These are phyloP conservation scores for Solanum neorickii DNA, from an alignment of 257 asterid genomes.

Conservation along the genomic window DNA sequence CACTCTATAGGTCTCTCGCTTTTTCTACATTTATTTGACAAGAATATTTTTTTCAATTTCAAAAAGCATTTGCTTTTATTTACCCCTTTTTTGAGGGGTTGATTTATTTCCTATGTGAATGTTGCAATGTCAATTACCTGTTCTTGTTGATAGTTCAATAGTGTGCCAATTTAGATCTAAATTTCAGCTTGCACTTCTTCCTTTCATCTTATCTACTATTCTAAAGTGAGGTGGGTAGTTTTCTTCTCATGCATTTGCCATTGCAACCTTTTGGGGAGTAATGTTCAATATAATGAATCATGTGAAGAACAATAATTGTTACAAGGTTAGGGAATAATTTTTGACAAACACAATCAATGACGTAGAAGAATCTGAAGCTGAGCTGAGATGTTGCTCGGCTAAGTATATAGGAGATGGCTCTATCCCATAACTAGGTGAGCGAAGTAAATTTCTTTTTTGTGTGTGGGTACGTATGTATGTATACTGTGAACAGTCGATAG, in stretches of 20 bases:
- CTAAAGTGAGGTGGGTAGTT: background rate
- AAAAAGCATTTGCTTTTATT: background rate
- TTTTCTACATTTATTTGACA: background rate
- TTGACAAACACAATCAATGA: background rate
- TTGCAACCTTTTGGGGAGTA: background rate
- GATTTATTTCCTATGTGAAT: background rate
- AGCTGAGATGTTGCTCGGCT: background rate
- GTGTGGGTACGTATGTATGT: background rate
- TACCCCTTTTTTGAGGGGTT: background rate
- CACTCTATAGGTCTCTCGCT: background rate
- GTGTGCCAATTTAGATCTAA: background rate
- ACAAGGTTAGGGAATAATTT: background rate
- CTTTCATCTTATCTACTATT: background rate
- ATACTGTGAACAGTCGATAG: background rate
- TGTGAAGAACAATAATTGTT: background rate
- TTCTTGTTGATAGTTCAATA: background rate
- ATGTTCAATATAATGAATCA: background rate
- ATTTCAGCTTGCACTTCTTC: background rate
- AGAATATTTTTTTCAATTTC: background rate
- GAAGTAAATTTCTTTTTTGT: background rate
- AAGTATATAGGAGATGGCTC: background rate
- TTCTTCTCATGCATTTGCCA: background rate
- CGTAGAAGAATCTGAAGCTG: background rate
- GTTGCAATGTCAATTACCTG: background rate
- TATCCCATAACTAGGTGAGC: background rate